These are phyloP conservation scores for Suillus alpinus DNA, from an alignment of 768 basidiomycete genomes.

Conservation along the genomic window DNA sequence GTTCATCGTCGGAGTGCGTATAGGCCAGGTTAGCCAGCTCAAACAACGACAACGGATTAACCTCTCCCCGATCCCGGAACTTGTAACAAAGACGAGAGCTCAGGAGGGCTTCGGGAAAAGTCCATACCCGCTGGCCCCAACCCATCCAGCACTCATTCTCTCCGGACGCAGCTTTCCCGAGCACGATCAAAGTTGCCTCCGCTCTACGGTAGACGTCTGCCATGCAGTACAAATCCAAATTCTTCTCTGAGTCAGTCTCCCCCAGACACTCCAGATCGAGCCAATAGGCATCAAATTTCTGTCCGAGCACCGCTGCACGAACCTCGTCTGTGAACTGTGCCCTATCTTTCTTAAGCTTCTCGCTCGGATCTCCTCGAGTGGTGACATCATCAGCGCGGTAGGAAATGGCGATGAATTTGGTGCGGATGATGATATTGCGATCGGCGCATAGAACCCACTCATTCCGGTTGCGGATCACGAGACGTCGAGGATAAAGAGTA, in stretches of 20 bases:
- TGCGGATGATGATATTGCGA: conserved; percentile 1
- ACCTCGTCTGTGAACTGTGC: conserved; percentile 7
- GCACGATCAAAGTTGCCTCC: conserved; percentile 11
- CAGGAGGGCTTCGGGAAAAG: conserved; percentile 4
- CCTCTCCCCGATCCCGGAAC: conserved; percentile 1
- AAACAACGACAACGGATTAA: background rate
- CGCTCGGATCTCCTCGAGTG: background rate
- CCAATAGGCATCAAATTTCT: conserved; percentile 15
- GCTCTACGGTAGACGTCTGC: conserved; percentile 16
- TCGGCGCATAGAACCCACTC: conserved; percentile 7
- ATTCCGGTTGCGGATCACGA: conserved; percentile 1
- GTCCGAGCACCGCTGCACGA: conserved; percentile 2
- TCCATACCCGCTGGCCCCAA: conserved; percentile 17
- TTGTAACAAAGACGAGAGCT: conserved; percentile 3
- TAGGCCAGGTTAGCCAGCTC: conserved; percentile 16
- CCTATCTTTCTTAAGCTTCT: conserved; percentile 6
- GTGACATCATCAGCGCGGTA: conserved; percentile 10
- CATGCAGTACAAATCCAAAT: conserved; percentile 16
- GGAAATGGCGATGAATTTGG: conserved; percentile 14
- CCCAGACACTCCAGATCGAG: conserved; percentile 17
- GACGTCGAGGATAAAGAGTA: conserved; percentile 10
- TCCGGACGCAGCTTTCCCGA: conserved; percentile 4
- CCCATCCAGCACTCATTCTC: conserved; percentile 11
- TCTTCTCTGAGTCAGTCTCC: conserved; percentile 10
- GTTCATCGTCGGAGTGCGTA: conserved; percentile 4